Percentiles rank a stretch among this genome's conserved stretches.
Evolutionary conservation across 169 alveolate genomes (phyloP).

Genomic region (Perkinsus chesapeaki): DNA sequence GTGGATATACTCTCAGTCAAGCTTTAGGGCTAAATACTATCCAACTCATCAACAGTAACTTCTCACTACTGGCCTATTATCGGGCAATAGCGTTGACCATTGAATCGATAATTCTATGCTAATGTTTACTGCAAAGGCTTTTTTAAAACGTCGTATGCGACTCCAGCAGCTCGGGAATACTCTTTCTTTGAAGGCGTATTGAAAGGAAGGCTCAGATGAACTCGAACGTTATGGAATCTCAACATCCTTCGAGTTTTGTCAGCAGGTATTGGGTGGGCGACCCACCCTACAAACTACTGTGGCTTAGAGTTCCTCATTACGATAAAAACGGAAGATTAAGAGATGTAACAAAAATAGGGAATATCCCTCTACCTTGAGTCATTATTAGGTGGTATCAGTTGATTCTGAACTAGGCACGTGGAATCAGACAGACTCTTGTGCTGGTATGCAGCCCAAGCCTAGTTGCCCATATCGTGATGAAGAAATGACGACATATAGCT

Average conservation of each 20-base stretch:
- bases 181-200: too few relatives aligned
- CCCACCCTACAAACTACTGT: background rate
- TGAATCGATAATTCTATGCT: too few relatives aligned
- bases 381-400: background rate
- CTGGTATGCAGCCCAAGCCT: background rate
- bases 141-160: too few relatives aligned
- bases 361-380: background rate
- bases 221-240: background rate
- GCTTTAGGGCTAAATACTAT: background rate
- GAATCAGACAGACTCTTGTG: background rate
- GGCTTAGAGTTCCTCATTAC: slow-evolving; percentile 6
- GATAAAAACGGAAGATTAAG: background rate
- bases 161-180: too few relatives aligned
- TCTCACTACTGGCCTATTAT: too few relatives aligned
- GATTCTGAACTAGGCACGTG: background rate
- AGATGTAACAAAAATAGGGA: background rate
- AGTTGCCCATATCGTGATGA: background rate
- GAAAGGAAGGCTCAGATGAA: too few relatives aligned
- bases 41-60: background rate
- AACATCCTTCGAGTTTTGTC: background rate
- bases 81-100: too few relatives aligned
- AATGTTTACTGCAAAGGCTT: too few relatives aligned
- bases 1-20: background rate
- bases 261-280: background rate
- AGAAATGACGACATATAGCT: background rate